Base-by-base conservation (phyloP, 2,329 filamentous ascomycete species). In the Juglanconis juglandina region DNA sequence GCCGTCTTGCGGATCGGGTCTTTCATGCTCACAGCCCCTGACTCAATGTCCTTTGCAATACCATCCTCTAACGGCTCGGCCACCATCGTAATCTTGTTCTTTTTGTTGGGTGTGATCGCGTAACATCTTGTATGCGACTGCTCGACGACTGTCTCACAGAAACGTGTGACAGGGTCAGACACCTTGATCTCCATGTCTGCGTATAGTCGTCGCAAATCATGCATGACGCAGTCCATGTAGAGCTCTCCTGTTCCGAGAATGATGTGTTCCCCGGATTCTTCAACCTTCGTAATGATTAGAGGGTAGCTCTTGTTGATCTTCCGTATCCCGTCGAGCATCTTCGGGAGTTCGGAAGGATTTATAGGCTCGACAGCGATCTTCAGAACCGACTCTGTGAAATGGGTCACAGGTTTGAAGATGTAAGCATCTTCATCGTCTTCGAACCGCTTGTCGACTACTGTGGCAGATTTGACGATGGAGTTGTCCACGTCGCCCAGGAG, bases 101-200 rank as follows among this genome's bases (percentile, higher is more conserved):
- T 97, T 79, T 99, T 99, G 79, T 99, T 99, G 2, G 95, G 95
- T 2, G 95, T 98, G 67, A 96, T 87, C 30, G 95, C 94, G 73
- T 97, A 99, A 77, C 95, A 99, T 77, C 97, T 97, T 62, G 96
- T 97, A 24, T 93, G 93, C 17, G 92, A 97, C 66, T 95, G 96
- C 74, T 99, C 95, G 42, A 96, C 92, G 33, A 97, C 94, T 0
- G 95, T 99, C 77, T 99, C 95, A 76, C 92, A 97, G 81, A 99
- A 99, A 52, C 95, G 85, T 14, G 95, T 98, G 48, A 99, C 94
- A 1, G 95, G 95, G 72, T 99, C 95, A 0, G 95, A 99, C 53
- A 99, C 92, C 77, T 98, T 98, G 77, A 99, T 90, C 73, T 99
- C 95, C 95, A 99, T 99, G 69, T 98, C 94, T 13, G 95, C 93